Base-by-base conservation (phyloP, 1,139 yeast genomes). In the Zygosaccharomyces sapae region DNA sequence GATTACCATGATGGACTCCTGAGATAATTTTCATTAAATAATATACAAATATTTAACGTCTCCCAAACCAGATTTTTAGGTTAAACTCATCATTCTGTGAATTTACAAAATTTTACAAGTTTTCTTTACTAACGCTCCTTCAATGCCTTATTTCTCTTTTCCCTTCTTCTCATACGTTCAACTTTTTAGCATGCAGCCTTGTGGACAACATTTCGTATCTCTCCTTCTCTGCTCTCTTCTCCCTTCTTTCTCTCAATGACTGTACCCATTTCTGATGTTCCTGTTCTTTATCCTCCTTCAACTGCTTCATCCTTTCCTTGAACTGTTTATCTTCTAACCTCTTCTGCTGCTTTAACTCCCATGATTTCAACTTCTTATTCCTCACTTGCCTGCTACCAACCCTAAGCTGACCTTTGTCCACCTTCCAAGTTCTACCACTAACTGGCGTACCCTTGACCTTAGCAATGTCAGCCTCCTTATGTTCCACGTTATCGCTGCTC, bases 181-280 rank as follows among this genome's bases (percentile, higher is more conserved):
- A 83, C 81, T 74, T 79, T 83, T 83, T 83, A 36, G 82, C 83
- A 61, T 83, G 85, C 88, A 85, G 81, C 69, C 81, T 83, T 40
- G 77, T 73, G 10, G 92, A 87, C 58, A 83, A 67, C 61, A 70
- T 74, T 57, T 83, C 89, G 59, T 80, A 84, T 59, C 92, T 75
- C 61, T 83, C 90, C 68, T 77, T 79, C 62, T 85, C 92, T 50
- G 74, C 89, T 70, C 81, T 81, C 62, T 78, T 77, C 55, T 80
- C 84, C 65, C 81, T 75, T 69, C 83, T 79, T 59, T 80, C 81
- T 67, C 79, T 82, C 47, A 81, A 64, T 40, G 74, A 78, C 33
- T 76, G 75, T 33, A 82, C 67, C 55, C 76, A 75, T 31, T 70
- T 70, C 45, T 73, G 70, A 56, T 76, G 79, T 44, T 70, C 76